These are phyloP conservation scores for Arthromyces matolae DNA, from an alignment of 768 basidiomycete genomes.

Conservation along the genomic window DNA sequence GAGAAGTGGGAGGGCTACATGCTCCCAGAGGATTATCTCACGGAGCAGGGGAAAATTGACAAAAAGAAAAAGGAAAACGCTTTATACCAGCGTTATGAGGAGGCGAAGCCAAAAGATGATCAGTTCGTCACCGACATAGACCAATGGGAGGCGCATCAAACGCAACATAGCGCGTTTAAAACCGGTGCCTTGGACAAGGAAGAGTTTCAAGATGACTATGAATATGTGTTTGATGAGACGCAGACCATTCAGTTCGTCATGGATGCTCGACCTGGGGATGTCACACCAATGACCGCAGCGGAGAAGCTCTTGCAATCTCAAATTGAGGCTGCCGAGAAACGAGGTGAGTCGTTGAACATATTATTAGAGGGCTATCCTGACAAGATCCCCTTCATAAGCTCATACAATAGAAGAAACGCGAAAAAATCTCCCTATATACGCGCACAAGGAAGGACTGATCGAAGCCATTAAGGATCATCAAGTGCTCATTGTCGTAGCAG, in stretches of 20 bases:
- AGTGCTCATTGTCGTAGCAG: slow-evolving; percentile 95
- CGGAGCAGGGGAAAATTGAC: slow-evolving; percentile 98
- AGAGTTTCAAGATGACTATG: slow-evolving; percentile 80
- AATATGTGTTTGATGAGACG: slow-evolving; percentile 97
- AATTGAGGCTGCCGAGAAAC: slow-evolving; percentile 87
- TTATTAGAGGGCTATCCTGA: slow-evolving; percentile 1
- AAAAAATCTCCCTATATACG: slow-evolving; percentile 89
- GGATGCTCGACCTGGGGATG: slow-evolving; percentile 70
- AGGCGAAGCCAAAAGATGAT: slow-evolving; percentile 86
- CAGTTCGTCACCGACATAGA: slow-evolving; percentile 96
- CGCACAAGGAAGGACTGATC: slow-evolving; percentile 84
- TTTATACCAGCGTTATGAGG: slow-evolving; percentile 92
- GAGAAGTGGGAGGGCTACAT: slow-evolving; percentile 96
- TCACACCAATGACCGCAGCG: slow-evolving; percentile 67
- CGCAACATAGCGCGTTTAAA: slow-evolving; percentile 83
- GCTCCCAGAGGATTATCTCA: slow-evolving; percentile 96
- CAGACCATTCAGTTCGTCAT: slow-evolving; percentile 96
- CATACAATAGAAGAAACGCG: slow-evolving; percentile 90
- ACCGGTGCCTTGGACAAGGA: slow-evolving; percentile 90
- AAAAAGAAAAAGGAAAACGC: slow-evolving; percentile 93
- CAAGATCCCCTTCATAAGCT: slow-evolving; percentile 43
- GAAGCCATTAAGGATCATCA: slow-evolving; percentile 88
- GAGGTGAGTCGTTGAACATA: slow-evolving; percentile 53
- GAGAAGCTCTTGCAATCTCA: slow-evolving; percentile 83
- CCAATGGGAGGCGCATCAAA: slow-evolving; percentile 95